A percentile compares a stretch with the other conserved stretches of the same genome.
Evolutionary conservation across 768 basidiomycete genomes (phyloP).

Genomic region (Chalciporus chontae): DNA sequence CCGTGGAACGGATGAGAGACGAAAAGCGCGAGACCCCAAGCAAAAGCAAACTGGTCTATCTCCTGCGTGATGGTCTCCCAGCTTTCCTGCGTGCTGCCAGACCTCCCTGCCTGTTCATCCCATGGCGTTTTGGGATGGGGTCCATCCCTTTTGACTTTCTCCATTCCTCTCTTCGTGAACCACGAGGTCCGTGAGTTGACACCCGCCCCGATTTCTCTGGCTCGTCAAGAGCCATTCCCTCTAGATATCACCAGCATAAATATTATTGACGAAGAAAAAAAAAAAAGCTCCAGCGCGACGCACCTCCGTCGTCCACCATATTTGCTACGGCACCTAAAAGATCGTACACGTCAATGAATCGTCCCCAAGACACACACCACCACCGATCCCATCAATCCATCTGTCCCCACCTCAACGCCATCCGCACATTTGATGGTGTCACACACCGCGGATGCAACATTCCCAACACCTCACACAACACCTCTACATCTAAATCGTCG

Average conservation of each 20-base stretch:
- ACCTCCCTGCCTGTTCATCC: slow-evolving; percentile 67
- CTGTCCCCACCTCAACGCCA: slow-evolving; percentile 36
- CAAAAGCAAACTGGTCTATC: slow-evolving; percentile 37
- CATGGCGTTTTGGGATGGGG: slow-evolving; percentile 45
- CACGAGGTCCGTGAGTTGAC: slow-evolving; percentile 81
- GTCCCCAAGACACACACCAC: background rate
- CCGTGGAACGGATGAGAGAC: background rate
- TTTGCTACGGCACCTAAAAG: slow-evolving; percentile 18
- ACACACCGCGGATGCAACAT: slow-evolving; percentile 52
- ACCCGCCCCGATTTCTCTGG: slow-evolving; percentile 37
- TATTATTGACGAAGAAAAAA: background rate
- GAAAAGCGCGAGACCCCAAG: background rate
- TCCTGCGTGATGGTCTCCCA: slow-evolving; percentile 67
- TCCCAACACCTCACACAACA: slow-evolving; percentile 43
- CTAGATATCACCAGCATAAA: slow-evolving; percentile 26
- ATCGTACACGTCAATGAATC: slow-evolving; percentile 13
- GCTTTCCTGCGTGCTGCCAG: slow-evolving; percentile 60
- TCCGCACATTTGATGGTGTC: slow-evolving; percentile 12
- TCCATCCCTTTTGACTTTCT: slow-evolving; percentile 72
- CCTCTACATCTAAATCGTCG: slow-evolving; percentile 7
- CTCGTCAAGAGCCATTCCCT: slow-evolving; percentile 54
- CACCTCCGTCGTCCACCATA: slow-evolving; percentile 18
- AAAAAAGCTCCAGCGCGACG: slow-evolving; percentile 1
- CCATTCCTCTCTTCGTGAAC: slow-evolving; percentile 80
- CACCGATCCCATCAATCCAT: background rate